These are phyloP conservation scores for Rubroshorea leprosula DNA, from an alignment of 345 rosid species.

Conservation along the genomic window DNA sequence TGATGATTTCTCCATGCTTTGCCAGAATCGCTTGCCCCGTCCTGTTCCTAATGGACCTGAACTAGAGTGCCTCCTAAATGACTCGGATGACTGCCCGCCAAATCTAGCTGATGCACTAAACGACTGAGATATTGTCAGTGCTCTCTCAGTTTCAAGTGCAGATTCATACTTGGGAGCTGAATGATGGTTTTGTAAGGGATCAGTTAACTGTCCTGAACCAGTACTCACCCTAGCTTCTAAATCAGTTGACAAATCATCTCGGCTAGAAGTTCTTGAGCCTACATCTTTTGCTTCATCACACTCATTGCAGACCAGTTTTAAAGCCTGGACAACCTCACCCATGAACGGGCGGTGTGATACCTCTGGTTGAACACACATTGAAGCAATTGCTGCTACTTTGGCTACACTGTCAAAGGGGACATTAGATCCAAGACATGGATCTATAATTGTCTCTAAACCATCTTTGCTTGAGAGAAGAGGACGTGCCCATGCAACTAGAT, in stretches of 20 bases:
- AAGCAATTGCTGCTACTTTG: slow-evolving; percentile 91
- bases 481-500: slow-evolving; percentile 87
- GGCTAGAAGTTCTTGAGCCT: slow-evolving; percentile 46
- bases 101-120: slow-evolving; percentile 37
- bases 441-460: slow-evolving; percentile 65
- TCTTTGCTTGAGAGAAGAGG: slow-evolving; percentile 69
- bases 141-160: slow-evolving; percentile 58
- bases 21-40: slow-evolving; percentile 53
- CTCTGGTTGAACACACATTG: slow-evolving; percentile 96
- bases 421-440: slow-evolving; percentile 56
- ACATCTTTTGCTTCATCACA: slow-evolving; percentile 75
- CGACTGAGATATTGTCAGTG: slow-evolving; percentile 44
- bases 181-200: slow-evolving; percentile 31
- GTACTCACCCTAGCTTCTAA: slow-evolving; percentile 38
- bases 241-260: slow-evolving; percentile 43
- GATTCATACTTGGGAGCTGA: slow-evolving; percentile 42
- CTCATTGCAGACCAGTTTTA: slow-evolving; percentile 80
- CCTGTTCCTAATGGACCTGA: slow-evolving; percentile 65
- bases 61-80: slow-evolving; percentile 55
- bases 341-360: slow-evolving; percentile 93
- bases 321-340: slow-evolving; percentile 98
- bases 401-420: slow-evolving; percentile 73
- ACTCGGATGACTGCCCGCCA: slow-evolving; percentile 34
- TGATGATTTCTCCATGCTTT: slow-evolving; percentile 49
- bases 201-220: slow-evolving; percentile 34